These are phyloP conservation scores for Aspergillus olivimuriae DNA, from an alignment of 495 filamentous ascomycete species.

Conservation along the genomic window DNA sequence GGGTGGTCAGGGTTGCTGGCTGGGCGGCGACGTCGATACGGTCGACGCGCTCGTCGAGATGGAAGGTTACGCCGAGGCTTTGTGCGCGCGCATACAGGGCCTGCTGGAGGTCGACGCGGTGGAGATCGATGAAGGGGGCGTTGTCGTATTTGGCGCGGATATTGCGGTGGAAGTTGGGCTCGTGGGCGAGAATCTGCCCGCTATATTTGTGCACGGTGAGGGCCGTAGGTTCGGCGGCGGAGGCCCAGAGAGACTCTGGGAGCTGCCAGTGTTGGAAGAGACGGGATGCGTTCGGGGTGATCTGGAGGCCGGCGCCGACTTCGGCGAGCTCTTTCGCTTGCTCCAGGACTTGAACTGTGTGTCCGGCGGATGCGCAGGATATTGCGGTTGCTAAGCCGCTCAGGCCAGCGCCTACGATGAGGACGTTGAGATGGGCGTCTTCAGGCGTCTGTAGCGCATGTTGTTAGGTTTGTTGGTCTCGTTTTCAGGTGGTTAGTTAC, in stretches of 20 bases:
- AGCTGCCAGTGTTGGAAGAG: constrained; percentile 51
- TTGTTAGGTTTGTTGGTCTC: too few species aligned
- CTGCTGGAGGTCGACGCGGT: constrained; percentile 53
- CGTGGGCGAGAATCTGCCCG: constrained; percentile 46
- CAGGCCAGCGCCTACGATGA: constrained; percentile 42
- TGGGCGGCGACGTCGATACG: constrained; percentile 35
- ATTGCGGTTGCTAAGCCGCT: constrained; percentile 62
- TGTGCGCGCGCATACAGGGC: constrained; percentile 45
- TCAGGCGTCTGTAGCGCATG: constrained; percentile 20
- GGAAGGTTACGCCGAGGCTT: constrained; percentile 46
- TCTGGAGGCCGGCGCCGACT: constrained; percentile 46
- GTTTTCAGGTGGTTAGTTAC: too few species aligned
- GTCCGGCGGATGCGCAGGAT: constrained; percentile 50
- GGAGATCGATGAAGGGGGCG: constrained; percentile 51
- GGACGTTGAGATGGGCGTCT: constrained; percentile 21
- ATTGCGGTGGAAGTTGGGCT: constrained; percentile 37
- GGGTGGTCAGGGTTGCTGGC: constrained; percentile 17
- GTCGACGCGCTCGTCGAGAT: constrained; percentile 39
- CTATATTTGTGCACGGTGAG: constrained; percentile 55
- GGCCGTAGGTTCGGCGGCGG: constrained; percentile 45
- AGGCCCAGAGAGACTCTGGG: constrained; percentile 32
- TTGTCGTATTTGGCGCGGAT: constrained; percentile 37
- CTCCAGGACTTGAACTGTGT: constrained; percentile 57
- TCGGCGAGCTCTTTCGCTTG: constrained; percentile 54
- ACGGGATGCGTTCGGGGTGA: constrained; percentile 51